Conservation (phyloP, 2,329 filamentous ascomycete genomes). For the Neofusicoccum kwambonambiense region DNA sequence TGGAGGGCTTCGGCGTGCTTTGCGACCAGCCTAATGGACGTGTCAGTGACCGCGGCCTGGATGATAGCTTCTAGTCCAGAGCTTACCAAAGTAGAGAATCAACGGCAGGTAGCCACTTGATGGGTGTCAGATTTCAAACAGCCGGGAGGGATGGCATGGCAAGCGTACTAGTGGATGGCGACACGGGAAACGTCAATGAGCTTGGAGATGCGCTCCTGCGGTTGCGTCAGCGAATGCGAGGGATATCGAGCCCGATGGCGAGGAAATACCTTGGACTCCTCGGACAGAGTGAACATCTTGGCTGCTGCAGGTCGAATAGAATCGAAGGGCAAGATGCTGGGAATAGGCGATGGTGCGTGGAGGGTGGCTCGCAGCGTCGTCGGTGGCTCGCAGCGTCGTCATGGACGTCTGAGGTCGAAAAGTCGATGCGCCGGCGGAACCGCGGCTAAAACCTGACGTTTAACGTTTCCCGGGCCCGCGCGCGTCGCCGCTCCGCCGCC, state of each 20-base stretch:
- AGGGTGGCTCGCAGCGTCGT: conserved; percentile 1
- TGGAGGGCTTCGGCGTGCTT: conserved; percentile 83
- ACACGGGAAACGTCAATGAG: conserved; percentile 93
- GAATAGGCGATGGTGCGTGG: conserved; percentile 4
- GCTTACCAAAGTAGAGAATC: conserved; percentile 90
- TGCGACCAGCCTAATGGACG: conserved; percentile 82
- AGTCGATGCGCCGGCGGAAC: conserved; percentile 9
- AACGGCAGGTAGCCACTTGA: conserved; percentile 88
- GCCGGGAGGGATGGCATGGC: conserved; percentile 4
- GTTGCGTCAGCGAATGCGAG: neutral
- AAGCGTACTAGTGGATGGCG: conserved; percentile 91
- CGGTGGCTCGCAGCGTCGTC: conserved; percentile 4
- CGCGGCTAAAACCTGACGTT: neutral
- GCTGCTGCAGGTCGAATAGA: neutral
- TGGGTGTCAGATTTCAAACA: conserved; percentile 24
- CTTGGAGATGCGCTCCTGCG: conserved; percentile 93
- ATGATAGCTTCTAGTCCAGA: neutral
- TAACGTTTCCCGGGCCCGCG: conserved; percentile 1
- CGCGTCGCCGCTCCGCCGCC: conserved; percentile 6
- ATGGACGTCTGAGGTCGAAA: conserved; percentile 13
- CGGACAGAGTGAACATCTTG: conserved; percentile 67
- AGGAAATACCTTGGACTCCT: conserved; percentile 85
- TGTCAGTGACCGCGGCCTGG: neutral
- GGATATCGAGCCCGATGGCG: neutral
- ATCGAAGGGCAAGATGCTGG: conserved; percentile 1